Conservation (phyloP, 768 basidiomycete species). For the Sarcodon aspratus region DNA sequence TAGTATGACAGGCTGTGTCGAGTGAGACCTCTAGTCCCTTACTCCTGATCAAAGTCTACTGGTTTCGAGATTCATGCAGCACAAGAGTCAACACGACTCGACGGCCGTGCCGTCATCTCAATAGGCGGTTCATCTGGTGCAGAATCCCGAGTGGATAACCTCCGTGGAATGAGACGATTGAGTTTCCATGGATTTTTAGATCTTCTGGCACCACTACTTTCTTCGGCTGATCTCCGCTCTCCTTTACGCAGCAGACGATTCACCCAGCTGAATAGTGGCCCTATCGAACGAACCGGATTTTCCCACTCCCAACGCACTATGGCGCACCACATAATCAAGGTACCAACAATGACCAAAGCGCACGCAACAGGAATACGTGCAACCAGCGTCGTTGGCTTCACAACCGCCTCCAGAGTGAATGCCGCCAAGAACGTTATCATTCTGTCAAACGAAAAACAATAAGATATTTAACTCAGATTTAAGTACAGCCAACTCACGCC, state of each 20-base stretch:
- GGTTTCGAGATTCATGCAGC: too few relatives aligned
- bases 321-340: conserved; percentile 34
- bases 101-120: too few relatives aligned
- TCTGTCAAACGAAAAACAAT: conserved; percentile 10
- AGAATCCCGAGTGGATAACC: too few relatives aligned
- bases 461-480: not conserved
- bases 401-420: conserved; percentile 17
- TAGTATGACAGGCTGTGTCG: too few relatives aligned
- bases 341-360: conserved; percentile 15
- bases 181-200: too few relatives aligned
- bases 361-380: conserved; percentile 18
- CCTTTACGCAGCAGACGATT: not conserved
- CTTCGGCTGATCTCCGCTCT: too few relatives aligned
- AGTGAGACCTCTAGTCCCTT: too few relatives aligned
- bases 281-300: not conserved
- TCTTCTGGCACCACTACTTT: too few relatives aligned
- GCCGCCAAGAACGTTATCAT: conserved; percentile 28
- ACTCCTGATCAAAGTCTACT: too few relatives aligned
- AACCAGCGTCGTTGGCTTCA: conserved; percentile 19
- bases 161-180: too few relatives aligned
- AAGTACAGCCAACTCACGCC: conserved; percentile 29
- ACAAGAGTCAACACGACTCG: too few relatives aligned
- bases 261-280: not conserved
- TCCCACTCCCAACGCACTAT: conserved; percentile 27
- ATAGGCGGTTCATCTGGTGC: too few relatives aligned